These are phyloP conservation scores for Sporothrix schenckii DNA, from an alignment of 2,329 filamentous ascomycete species.

Conservation along the genomic window DNA sequence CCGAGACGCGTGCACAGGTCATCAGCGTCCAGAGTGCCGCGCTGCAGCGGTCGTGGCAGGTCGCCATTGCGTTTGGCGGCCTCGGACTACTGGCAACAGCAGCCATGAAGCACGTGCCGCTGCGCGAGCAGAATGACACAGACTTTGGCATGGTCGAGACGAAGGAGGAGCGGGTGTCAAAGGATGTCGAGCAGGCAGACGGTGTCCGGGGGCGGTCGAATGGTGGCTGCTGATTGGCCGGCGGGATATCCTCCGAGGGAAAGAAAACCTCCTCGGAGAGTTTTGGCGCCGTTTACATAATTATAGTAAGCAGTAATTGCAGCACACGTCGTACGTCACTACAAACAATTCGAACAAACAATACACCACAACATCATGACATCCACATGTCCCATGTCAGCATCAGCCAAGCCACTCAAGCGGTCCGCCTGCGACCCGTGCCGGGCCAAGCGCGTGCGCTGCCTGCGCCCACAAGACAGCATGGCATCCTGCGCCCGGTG, in stretches of 20 bases:
- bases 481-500: conserved; percentile 24
- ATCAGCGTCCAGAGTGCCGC: neutral
- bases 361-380: neutral
- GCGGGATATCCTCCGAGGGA: conserved; percentile 17
- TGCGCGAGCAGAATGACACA: neutral
- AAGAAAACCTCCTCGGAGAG: conserved; percentile 24
- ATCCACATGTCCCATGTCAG: neutral
- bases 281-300: neutral
- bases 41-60: conserved; percentile 13
- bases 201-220: neutral
- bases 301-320: too few species aligned
- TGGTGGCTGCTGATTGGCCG: neutral
- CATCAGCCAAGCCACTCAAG: neutral
- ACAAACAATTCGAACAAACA: too few species aligned
- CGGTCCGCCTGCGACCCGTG: conserved; percentile 26
- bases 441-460: conserved; percentile 20
- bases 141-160: neutral
- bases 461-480: conserved; percentile 17
- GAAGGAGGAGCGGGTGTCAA: neutral
- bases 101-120: neutral
- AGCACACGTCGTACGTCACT: too few species aligned
- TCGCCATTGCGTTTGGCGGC: conserved; percentile 11
- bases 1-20: neutral
- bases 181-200: too few species aligned
- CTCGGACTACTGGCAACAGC: neutral